These are phyloP conservation scores for Aspergillus tamarii DNA, from an alignment of 2,329 filamentous ascomycete genomes.

Conservation along the genomic window DNA sequence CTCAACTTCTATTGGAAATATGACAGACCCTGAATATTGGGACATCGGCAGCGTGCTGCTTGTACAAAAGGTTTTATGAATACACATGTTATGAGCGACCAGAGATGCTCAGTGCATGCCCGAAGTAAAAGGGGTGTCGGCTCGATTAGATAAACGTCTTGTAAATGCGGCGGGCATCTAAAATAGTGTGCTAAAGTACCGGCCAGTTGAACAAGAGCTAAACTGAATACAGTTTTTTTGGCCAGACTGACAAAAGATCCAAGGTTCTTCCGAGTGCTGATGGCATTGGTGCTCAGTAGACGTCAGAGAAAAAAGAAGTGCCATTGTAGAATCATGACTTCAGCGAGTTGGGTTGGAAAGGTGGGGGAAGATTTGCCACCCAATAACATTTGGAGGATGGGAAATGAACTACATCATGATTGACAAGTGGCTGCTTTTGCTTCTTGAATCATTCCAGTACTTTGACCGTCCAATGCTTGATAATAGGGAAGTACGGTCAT, in stretches of 20 bases:
- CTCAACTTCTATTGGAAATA: no score
- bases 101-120: no score
- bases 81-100: no score
- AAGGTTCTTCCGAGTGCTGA: neutral
- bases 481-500: neutral
- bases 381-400: neutral
- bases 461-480: neutral
- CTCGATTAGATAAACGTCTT: no score
- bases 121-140: no score
- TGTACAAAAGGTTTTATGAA: no score
- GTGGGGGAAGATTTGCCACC: neutral
- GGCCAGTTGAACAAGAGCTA: neutral
- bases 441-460: neutral
- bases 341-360: neutral
- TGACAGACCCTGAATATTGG: no score
- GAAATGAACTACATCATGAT: slow-evolving; percentile 2
- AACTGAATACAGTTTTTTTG: neutral
- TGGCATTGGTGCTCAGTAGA: neutral
- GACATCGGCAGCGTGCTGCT: no score
- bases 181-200: no score
- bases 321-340: slow-evolving; percentile 4
- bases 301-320: neutral
- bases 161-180: no score
- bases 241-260: neutral
- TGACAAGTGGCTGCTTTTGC: neutral